Conservation (phyloP, 345 rosid genomes). For the Citrus sp. region DNA sequence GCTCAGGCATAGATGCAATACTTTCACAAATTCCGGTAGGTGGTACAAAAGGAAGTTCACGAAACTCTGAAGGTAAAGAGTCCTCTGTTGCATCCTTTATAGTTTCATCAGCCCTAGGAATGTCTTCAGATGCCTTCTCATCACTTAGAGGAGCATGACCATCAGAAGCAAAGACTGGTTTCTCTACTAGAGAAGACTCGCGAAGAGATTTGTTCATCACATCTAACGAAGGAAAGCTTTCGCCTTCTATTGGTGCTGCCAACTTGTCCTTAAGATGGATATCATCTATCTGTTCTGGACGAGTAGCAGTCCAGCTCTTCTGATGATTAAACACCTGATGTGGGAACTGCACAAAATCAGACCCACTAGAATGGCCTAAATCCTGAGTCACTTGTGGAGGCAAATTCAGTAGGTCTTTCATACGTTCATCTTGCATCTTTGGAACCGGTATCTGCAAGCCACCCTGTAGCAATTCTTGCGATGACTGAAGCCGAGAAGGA, state of each 20-base stretch:
- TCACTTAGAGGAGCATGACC: conserved; percentile 16
- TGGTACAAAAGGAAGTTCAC: conserved; percentile 18
- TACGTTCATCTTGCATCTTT: conserved; percentile 38
- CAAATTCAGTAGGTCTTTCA: conserved; percentile 35
- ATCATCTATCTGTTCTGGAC: conserved; percentile 33
- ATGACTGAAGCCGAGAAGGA: conserved; percentile 45
- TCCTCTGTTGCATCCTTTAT: conserved; percentile 9
- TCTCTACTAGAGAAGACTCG: conserved; percentile 27
- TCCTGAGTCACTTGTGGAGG: conserved; percentile 40
- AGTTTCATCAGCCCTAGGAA: conserved; percentile 30
- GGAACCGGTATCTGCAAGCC: conserved; percentile 50
- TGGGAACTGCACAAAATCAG: conserved; percentile 45
- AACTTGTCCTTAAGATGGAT: conserved; percentile 35
- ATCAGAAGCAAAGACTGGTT: conserved; percentile 28
- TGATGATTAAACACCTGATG: conserved; percentile 49
- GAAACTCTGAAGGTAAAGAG: conserved; percentile 16
- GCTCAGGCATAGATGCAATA: conserved; percentile 23
- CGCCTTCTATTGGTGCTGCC: conserved; percentile 27
- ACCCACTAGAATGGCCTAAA: conserved; percentile 30
- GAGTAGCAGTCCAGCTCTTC: conserved; percentile 31
- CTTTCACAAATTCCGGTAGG: conserved; percentile 26
- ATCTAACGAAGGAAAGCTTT: conserved; percentile 34
- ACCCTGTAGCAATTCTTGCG: conserved; percentile 50
- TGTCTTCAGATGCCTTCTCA: conserved; percentile 28
- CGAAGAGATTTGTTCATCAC: conserved; percentile 25